phyloP scores from a whole-genome alignment of 148 eudicot species.

The Diospyros kaki region DNA sequence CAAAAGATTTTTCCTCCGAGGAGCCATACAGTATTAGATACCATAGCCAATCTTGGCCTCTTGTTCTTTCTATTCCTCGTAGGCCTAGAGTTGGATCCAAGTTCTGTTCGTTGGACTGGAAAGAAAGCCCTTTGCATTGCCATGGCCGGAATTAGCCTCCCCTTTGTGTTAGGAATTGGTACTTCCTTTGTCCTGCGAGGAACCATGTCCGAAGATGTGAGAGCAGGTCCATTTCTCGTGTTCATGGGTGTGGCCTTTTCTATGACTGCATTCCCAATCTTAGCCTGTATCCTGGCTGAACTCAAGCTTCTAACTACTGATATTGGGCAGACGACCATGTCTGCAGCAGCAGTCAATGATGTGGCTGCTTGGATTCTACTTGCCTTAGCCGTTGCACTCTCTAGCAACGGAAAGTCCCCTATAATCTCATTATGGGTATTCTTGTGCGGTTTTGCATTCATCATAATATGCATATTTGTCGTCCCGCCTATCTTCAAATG shows the following conservation, averaged over 20 bases:
- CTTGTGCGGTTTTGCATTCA: conserved; percentile 43
- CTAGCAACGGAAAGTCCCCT: conserved; percentile 54
- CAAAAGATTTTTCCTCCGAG: conserved; percentile 54
- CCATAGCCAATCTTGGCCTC: conserved; percentile 78
- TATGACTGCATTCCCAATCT: conserved; percentile 79
- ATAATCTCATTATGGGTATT: conserved; percentile 69
- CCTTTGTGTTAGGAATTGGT: conserved; percentile 70
- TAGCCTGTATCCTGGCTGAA: conserved; percentile 84
- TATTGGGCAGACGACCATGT: conserved; percentile 81
- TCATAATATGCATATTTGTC: conserved; percentile 34
- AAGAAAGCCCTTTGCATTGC: conserved; percentile 69
- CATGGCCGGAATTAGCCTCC: conserved; percentile 64
- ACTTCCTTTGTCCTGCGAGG: conserved; percentile 53
- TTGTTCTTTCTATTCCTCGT: conserved; percentile 79
- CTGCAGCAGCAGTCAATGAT: conserved; percentile 88
- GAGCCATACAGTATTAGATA: conserved; percentile 72
- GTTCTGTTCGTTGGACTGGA: conserved; percentile 60
- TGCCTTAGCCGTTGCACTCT: conserved; percentile 74
- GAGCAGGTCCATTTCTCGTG: conserved; percentile 60
- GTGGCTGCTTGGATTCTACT: conserved; percentile 89
- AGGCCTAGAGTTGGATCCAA: conserved; percentile 69
- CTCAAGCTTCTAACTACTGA: conserved; percentile 83
- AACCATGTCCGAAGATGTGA: conserved; percentile 55
- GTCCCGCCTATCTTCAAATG: conserved; percentile 58
- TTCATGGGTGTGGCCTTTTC: conserved; percentile 91